Evolutionary conservation across 2,329 filamentous ascomycete species (phyloP), one percentile per base, ranked within the genome.

Genomic region (Hortaea werneckii): DNA sequence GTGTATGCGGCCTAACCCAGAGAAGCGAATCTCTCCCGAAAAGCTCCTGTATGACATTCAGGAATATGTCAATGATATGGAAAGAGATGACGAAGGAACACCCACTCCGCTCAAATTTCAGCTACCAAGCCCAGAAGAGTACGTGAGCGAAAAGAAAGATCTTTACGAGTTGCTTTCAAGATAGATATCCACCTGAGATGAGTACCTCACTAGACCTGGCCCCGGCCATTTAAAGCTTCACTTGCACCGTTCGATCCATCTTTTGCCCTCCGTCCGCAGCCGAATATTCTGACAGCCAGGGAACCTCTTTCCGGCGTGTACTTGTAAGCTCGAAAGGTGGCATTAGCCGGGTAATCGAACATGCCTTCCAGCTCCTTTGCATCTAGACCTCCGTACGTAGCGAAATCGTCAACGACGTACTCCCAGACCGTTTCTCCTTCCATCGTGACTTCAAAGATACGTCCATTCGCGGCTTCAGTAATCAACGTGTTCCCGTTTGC

Each of bases 241-340:
- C n/a, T n/a, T n/a, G n/a, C n/a, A n/a, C n/a, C n/a, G n/a, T n/a
- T n/a, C n/a, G n/a, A n/a, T n/a, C n/a, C n/a, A n/a, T n/a, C n/a
- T n/a, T n/a, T n/a, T n/a, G n/a, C n/a, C n/a, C n/a, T n/a, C n/a
- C n/a, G n/a, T n/a, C n/a, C n/a, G n/a, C n/a, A n/a, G n/a, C n/a
- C n/a, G n/a, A n/a, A n/a, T n/a, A n/a, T n/a, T 34, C 30, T 7
- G 30, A 7, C 37, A 52, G 44, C 68, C 68, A 72, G 10, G 65
- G 66, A 30, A 72, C 54, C 47, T 71, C n/a, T 56, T 37, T 69
- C 63, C 11, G 59, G 56, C 1, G 57, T 54, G 53, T 72, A 71
- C 48, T 67, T 66, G 45, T 72, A 71, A 29, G 68, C 68, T 41
- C 69, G 50, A 48, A 73, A 71, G 12, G 71, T 41, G 1, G 68